A percentile compares a stretch with the other conserved stretches of the same genome.
Evolutionary conservation across 2,329 filamentous ascomycete species (phyloP).

Genomic region (Aspergillus sp.): DNA sequence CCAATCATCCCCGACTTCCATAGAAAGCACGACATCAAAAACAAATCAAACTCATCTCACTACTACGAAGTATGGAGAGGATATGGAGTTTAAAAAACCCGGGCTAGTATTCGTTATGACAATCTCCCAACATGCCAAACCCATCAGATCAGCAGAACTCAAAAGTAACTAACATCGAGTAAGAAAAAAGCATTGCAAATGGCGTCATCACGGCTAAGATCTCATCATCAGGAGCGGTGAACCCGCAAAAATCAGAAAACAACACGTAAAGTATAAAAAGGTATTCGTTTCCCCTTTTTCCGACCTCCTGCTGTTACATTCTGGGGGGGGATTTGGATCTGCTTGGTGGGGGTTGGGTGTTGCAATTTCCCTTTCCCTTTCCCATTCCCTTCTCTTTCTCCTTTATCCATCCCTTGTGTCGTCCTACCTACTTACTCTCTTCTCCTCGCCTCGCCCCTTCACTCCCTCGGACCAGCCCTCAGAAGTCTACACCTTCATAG

Average conservation of each 20-base stretch:
- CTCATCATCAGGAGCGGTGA: constrained; percentile 5
- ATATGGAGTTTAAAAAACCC: too few species aligned
- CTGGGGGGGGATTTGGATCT: neutral
- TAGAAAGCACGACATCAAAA: neutral
- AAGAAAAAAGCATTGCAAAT: constrained; percentile 9
- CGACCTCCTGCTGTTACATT: too few species aligned
- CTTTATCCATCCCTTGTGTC: neutral
- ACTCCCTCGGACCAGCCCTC: neutral
- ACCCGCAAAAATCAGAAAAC: neutral
- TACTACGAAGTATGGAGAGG: neutral
- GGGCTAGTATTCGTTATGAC: neutral
- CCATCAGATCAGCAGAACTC: neutral
- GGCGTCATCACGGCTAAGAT: constrained; percentile 18
- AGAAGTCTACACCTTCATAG: constrained; percentile 49
- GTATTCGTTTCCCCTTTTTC: neutral
- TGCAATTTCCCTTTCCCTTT: constrained; percentile 1
- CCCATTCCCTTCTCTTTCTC: neutral
- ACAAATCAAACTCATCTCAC: neutral
- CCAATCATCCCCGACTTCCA: too few species aligned
- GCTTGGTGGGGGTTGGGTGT: neutral
- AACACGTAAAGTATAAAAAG: neutral
- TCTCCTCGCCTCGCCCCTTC: neutral
- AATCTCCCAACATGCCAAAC: constrained; percentile 4
- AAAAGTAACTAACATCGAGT: constrained; percentile 1
- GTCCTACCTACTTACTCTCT: neutral